These are phyloP conservation scores for Aspergillus cejpii DNA, from an alignment of 2,329 filamentous ascomycete species.

Conservation along the genomic window DNA sequence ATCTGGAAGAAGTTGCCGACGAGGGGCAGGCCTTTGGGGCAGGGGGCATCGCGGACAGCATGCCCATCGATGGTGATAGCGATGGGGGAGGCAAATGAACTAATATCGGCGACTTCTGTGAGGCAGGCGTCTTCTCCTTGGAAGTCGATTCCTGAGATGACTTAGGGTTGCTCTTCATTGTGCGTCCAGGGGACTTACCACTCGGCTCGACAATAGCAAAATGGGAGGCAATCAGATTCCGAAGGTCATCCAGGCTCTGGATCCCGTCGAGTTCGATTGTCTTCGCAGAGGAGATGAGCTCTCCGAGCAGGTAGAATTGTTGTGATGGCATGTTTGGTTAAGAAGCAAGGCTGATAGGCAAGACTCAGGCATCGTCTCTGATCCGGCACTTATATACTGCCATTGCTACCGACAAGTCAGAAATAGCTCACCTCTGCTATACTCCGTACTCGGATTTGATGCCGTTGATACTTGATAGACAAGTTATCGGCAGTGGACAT, in stretches of 20 bases:
- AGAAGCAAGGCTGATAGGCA: too few species aligned
- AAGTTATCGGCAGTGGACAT: not conserved
- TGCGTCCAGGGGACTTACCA: constrained; percentile 10
- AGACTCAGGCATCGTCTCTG: not conserved
- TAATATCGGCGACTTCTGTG: constrained; percentile 15
- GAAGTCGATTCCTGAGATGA: constrained; percentile 18
- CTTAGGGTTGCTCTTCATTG: not conserved
- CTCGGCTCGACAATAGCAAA: constrained; percentile 29
- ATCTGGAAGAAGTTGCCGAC: constrained; percentile 52
- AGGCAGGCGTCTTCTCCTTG: constrained; percentile 10
- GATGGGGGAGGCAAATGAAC: constrained; percentile 10
- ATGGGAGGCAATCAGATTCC: constrained; percentile 22
- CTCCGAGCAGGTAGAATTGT: constrained; percentile 20
- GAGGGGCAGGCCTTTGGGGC: constrained; percentile 26
- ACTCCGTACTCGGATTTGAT: not conserved
- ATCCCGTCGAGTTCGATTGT: constrained; percentile 19
- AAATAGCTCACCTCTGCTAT: not conserved
- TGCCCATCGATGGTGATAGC: constrained; percentile 27
- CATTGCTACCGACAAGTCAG: not conserved
- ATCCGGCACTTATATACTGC: not conserved
- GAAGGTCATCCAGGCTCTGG: constrained; percentile 15
- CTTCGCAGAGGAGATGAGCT: constrained; percentile 16
- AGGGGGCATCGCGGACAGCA: constrained; percentile 22
- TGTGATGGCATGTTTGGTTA: constrained; percentile 15
- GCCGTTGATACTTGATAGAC: too few species aligned